Evolutionary conservation across 176 grass and related monocot genomes (phyloP).

Genomic region (Leersia perrieri): DNA sequence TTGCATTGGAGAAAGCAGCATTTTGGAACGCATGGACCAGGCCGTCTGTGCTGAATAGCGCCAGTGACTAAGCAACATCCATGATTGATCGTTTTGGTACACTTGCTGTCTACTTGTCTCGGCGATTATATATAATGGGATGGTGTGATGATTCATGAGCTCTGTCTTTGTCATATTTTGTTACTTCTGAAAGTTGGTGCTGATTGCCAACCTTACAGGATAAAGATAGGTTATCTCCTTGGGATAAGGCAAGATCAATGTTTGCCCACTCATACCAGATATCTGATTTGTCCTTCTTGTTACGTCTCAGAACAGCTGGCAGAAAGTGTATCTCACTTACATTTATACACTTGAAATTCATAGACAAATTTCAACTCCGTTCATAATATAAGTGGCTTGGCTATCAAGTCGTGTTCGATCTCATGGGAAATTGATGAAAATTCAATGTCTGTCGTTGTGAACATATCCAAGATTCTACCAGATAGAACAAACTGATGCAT

Average conservation of each 20-base stretch:
- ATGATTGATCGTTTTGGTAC: constrained; percentile 1
- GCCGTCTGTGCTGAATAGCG: not conserved
- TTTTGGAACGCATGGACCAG: not conserved
- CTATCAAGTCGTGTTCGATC: not conserved
- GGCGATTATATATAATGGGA: not conserved
- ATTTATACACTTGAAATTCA: not conserved
- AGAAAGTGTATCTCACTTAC: not conserved
- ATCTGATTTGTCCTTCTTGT: not conserved
- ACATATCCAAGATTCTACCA: not conserved
- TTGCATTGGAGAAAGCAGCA: not conserved
- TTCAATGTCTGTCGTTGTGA: not conserved
- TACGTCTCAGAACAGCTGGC: not conserved
- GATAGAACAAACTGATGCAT: not conserved
- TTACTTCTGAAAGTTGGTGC: constrained; percentile 10
- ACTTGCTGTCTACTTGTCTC: not conserved
- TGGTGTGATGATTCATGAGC: not conserved
- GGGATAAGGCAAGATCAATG: not conserved
- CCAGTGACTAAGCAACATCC: constrained; percentile 5
- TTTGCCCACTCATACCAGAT: not conserved
- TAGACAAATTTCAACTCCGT: not conserved
- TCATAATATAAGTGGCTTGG: not conserved
- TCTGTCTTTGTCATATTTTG: not conserved
- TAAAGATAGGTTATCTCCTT: not conserved
- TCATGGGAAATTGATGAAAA: not conserved
- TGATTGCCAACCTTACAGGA: not conserved